A percentile compares a stretch with the other conserved stretches of the same genome.
Evolutionary conservation across 2,329 filamentous ascomycete genomes (phyloP).

Genomic region (Madurella mycetomatis): DNA sequence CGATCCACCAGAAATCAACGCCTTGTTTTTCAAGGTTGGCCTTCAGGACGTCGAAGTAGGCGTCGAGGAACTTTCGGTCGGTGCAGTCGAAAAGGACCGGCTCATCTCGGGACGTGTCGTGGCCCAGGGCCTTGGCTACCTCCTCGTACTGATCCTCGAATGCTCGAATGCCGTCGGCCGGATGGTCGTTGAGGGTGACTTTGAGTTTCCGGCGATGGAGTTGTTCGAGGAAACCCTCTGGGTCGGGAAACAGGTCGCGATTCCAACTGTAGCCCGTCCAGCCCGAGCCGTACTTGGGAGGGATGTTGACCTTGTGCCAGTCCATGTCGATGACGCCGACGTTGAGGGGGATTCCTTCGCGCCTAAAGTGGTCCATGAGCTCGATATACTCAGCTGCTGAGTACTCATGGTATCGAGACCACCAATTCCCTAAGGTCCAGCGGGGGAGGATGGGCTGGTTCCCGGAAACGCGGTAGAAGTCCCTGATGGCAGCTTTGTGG

Average conservation of each 20-base stretch:
- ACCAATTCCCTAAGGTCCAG: constrained; percentile 59
- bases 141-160: constrained; percentile 54
- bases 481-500: constrained; percentile 27
- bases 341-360: constrained; percentile 49
- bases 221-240: constrained; percentile 45
- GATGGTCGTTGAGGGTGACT: constrained; percentile 58
- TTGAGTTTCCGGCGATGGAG: constrained; percentile 50
- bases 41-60: constrained; percentile 55
- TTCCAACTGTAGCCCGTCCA: constrained; percentile 64
- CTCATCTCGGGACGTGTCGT: constrained; percentile 45
- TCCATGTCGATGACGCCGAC: constrained; percentile 64
- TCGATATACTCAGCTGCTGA: constrained; percentile 50
- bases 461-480: constrained; percentile 33
- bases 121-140: constrained; percentile 48
- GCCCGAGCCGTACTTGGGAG: constrained; percentile 38
- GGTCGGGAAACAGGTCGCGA: constrained; percentile 53
- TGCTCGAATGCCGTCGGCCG: constrained; percentile 52
- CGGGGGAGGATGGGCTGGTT: constrained; percentile 32
- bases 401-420: constrained; percentile 60
- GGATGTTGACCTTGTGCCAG: constrained; percentile 54
- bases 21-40: constrained; percentile 51
- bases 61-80: constrained; percentile 50
- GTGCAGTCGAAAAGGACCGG: constrained; percentile 55
- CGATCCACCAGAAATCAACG: constrained; percentile 63
- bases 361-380: constrained; percentile 53